Evolutionary conservation across 208 protist species (phyloP), one percentile per base, ranked within the genome.

Genomic region (Porcisia hertigi): DNA sequence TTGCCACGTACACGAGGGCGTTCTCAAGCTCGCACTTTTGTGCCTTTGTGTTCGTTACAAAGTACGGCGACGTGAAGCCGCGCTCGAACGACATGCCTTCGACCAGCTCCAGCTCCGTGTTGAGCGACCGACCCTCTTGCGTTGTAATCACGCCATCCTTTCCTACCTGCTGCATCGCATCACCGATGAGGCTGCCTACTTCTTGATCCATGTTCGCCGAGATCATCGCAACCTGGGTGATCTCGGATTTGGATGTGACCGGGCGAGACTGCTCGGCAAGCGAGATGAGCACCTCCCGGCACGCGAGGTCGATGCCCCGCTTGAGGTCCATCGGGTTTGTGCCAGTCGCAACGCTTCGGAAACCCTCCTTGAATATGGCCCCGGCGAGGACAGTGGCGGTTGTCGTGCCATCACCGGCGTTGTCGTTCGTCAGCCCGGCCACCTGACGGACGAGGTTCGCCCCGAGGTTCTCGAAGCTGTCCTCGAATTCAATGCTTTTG

Each of bases 111-210:
- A 99, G 93, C 84, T 99, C 98, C 77, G 99, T 98, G 57, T 98
- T 92, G 18, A 99, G 79, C 41, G 98, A 99, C 77, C 99, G 99
- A 62, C 99, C 99, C 77, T 99, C 99, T 84, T 98, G 95, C 59
- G 99, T 99, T n/a, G 99, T 99, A 89, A 99, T 99, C 45, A 99
- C 98, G 77, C 99, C 99, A 80, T 99, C 98, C 83, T 99, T 99
- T 75, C 99, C 99, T 20, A 99, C 99, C 79, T 98, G 97, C 87
- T 99, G 97, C 98, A 99, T 99, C 9, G 99, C 99, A 49, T 97
- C 90, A 23, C 99, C 98, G 76, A 99, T 99, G n/a, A 99, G 90
- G 65, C 95, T 87, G 64, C 99, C 99, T 80, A 99, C 99, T 63
- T 98, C 98, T 16, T 82, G 84, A 80, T 99, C 99, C 80, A 98